Evolutionary conservation across 169 alveolate genomes (phyloP).

Genomic region (Plasmodium cynomolgi): DNA sequence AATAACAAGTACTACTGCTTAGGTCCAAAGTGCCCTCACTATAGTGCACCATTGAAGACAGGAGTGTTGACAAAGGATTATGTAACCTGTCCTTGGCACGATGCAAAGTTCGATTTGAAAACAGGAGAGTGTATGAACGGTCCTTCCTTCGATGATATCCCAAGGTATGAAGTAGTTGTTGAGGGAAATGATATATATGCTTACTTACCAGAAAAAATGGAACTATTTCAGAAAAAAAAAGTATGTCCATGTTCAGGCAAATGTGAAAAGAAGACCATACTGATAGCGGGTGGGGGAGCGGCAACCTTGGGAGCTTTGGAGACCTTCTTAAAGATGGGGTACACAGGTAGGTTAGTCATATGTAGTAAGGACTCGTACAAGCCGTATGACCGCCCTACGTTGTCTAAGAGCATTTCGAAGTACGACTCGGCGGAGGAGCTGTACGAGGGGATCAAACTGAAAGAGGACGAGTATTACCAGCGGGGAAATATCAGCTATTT

Average conservation of each 20-base stretch:
- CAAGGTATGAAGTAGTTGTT: constrained; percentile 79
- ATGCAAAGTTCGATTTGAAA: constrained; percentile 83
- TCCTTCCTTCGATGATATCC: constrained; percentile 83
- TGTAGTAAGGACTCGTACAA: constrained; percentile 75
- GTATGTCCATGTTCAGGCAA: constrained; percentile 57
- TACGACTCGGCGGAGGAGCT: constrained; percentile 60
- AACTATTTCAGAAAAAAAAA: constrained; percentile 60
- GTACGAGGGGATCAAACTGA: constrained; percentile 77
- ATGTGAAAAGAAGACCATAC: constrained; percentile 81
- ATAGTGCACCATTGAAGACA: constrained; percentile 78
- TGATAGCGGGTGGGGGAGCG: constrained; percentile 91
- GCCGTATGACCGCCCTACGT: constrained; percentile 85
- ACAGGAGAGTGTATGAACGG: constrained; percentile 86
- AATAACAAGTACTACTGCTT: constrained; percentile 79
- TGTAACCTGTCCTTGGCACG: constrained; percentile 86
- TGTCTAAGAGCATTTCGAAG: constrained; percentile 78
- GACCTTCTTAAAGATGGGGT: constrained; percentile 87
- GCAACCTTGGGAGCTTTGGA: constrained; percentile 90
- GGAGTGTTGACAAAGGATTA: constrained; percentile 83
- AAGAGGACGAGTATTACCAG: constrained; percentile 78
- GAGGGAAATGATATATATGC: constrained; percentile 82
- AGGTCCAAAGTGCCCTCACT: constrained; percentile 86
- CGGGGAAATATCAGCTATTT: constrained; percentile 74
- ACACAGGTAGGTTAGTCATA: constrained; percentile 76
- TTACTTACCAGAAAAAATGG: constrained; percentile 78